Evolutionary conservation across 768 basidiomycete genomes (phyloP), one percentile per base, ranked within the genome.

Genomic region (Suillus americanus): DNA sequence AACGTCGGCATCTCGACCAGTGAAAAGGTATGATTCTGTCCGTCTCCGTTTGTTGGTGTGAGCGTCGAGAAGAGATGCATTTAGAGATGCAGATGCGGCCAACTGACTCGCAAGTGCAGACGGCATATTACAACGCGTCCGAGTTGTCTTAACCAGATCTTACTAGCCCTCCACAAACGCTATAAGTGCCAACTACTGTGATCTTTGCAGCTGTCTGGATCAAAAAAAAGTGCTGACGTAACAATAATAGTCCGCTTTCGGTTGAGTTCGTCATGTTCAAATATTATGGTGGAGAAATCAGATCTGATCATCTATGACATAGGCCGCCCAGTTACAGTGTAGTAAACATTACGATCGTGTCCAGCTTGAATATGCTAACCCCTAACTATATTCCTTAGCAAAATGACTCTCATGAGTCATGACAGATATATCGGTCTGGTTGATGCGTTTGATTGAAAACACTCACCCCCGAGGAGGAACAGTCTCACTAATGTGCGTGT

Each of bases 21-120:
- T 86, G 76, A 97, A 97, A 41, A 99, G 85, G 79, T 98, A 98
- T 0, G 95, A 96, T 72, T 90, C 86, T 0, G 85, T 76, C 18
- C 79, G 80, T 76, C 83, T 91, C 75, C 86, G 85, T 68, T 74
- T 76, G 68, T 84, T 85, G 53, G 86, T 80, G 60, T 85, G 79
- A 71, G 90, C 86, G 70, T 86, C 81, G 9, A 96, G 83, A 41
- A 95, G 81, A 33, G 85, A 77, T 40, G 89, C 80, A 77, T 97
- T 97, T 37, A 95, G 80, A 7, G 95, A 96, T 10, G 88, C 85
- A 66, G 86, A 85, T 69, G 89, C 83, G 18, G 90, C 88, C 16
- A 99, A 84, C 75, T 98, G 95, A 10, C 80, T 78, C 20, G 94
- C 92, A 65, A 99, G 88, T 69, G 88, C 88, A 37, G 92, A 90